These are phyloP conservation scores for Erigeron philadelphicus DNA, from an alignment of 140 eudicot genomes.

Conservation along the genomic window DNA sequence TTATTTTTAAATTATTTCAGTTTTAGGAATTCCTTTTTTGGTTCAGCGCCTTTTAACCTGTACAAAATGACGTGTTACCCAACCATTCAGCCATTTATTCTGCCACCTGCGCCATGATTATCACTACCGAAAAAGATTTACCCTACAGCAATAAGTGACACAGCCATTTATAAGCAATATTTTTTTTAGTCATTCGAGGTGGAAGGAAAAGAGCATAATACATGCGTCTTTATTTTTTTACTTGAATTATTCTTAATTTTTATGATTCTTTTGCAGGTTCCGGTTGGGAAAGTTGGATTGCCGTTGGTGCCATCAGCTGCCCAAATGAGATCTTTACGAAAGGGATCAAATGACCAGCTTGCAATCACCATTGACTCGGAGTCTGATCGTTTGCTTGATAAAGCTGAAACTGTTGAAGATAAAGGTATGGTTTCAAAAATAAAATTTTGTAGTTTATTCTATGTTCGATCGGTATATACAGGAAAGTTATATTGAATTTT, in stretches of 20 bases:
- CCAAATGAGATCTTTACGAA: conserved; percentile 72
- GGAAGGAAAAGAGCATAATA: conserved; percentile 17
- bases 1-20: neutral
- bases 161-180: too few species aligned
- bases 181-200: neutral
- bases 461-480: neutral
- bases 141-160: neutral
- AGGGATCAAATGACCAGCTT: conserved; percentile 75
- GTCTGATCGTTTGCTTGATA: conserved; percentile 63
- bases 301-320: conserved; percentile 73
- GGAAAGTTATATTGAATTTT: conserved; percentile 6
- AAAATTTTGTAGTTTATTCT: conserved; percentile 15
- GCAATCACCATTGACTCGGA: conserved; percentile 74
- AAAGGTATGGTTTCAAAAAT: conserved; percentile 48
- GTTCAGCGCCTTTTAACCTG: neutral
- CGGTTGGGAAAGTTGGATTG: conserved; percentile 47
- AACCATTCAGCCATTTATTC: neutral
- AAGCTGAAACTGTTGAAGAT: conserved; percentile 56
- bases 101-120: conserved; percentile 9
- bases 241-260: conserved; percentile 9
- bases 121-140: neutral
- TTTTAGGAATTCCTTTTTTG: neutral
- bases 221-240: neutral
- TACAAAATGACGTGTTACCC: neutral
- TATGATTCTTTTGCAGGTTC: conserved; percentile 24